Percentiles rank a stretch among this genome's conserved stretches.
phyloP scores from a whole-genome alignment of 129 eudicot genomes.

The Sambucus nigra region DNA sequence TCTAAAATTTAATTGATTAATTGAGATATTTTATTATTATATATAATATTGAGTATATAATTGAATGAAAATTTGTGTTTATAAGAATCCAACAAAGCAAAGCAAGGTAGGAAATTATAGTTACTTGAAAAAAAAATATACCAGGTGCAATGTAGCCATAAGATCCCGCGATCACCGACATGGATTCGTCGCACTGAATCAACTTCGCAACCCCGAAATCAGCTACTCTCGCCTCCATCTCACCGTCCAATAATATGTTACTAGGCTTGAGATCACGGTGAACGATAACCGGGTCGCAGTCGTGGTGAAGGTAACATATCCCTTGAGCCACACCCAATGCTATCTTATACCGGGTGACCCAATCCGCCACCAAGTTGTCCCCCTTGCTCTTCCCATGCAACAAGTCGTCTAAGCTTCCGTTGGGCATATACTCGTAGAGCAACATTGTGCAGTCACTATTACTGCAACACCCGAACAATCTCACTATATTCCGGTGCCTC shows the following conservation, averaged over 20 bases:
- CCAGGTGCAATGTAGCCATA: conserved; percentile 99
- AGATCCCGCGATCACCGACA: conserved; percentile 97
- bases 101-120: too few species aligned
- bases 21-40: too few species aligned
- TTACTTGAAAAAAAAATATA: conserved; percentile 22
- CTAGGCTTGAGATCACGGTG: conserved; percentile 97
- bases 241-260: conserved; percentile 66
- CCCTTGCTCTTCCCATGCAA: conserved; percentile 74
- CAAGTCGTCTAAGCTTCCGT: conserved; percentile 82
- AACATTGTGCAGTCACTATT: conserved; percentile 77
- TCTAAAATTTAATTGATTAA: too few species aligned
- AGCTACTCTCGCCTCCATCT: conserved; percentile 97
- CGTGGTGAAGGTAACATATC: conserved; percentile 92
- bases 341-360: conserved; percentile 82
- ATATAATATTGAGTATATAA: too few species aligned
- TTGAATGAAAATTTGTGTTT: too few species aligned
- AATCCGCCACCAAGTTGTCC: conserved; percentile 61
- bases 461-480: conserved; percentile 85
- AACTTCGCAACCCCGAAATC: conserved; percentile 96
- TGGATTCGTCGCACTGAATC: conserved; percentile 72
- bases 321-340: conserved; percentile 98
- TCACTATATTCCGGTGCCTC: conserved; percentile 81
- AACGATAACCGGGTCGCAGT: conserved; percentile 91
- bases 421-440: conserved; percentile 98
- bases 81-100: too few species aligned